Base-by-base conservation (phyloP, 805 yeast species). In the Lipomyces orientalis region DNA sequence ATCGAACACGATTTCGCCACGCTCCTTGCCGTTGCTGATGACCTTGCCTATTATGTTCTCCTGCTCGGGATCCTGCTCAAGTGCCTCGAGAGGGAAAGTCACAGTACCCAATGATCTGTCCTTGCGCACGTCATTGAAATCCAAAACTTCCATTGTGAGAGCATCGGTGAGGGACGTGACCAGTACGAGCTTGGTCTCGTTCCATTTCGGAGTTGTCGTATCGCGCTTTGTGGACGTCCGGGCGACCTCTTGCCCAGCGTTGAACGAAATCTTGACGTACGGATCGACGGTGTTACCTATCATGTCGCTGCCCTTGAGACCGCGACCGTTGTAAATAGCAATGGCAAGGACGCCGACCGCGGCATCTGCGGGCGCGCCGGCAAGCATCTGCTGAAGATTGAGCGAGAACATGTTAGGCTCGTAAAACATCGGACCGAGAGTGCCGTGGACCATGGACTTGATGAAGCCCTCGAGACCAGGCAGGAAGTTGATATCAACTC, bases 401-500 rank as follows among this genome's bases (percentile, higher is more conserved):
- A 95, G 81, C 81, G 95, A 97, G 83, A 93, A 90, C 2, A 97
- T 92, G 71, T 95, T 88, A 14, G 99, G 99, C 57, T 90, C 84
- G 75, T 91, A 90, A 60, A 94, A 76, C 82, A 95, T 86, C 37
- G 98, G 95, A 9, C 98, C 98, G 62, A 87, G 88, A 79, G 89
- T 93, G 76, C 93, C 91, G 75, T 85, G 86, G 33, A 93, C 86
- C 91, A 93, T 88, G 75, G 90, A 92, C 77, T 90, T 89, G 74
- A 94, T 89, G 75, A 92, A 86, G 62, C 91, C 87, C 73, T 86
- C 86, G 62, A 95, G 81, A 56, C 99, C 99, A 14, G 99, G 99
- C 63, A 95, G 79, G 60, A 90, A 82, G 75, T 93, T 86, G 34
- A 92, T 79, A 78, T 95, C 99, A 88, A 96, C 90, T 67, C 93